phyloP scores from a whole-genome alignment of 176 grass and related monocot species.

The Ananas comosus region DNA sequence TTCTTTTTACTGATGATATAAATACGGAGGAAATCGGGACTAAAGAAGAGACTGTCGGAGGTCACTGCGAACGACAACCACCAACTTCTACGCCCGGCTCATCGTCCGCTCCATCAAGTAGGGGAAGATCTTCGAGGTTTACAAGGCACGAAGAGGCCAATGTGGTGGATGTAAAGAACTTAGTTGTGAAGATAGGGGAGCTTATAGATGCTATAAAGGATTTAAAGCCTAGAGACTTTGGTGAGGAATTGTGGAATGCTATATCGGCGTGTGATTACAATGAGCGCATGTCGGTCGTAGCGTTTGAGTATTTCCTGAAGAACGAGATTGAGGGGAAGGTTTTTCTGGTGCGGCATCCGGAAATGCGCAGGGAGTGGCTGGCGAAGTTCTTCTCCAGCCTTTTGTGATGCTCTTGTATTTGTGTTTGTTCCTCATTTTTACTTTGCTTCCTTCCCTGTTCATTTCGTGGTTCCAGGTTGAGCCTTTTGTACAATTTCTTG shows the following conservation, averaged over 20 bases:
- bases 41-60: background rate
- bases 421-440: constrained; percentile 12
- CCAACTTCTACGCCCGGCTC: background rate
- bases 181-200: constrained; percentile 31
- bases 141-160: background rate
- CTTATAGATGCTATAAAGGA: constrained; percentile 19
- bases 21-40: background rate
- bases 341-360: constrained; percentile 23
- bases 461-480: too few species aligned
- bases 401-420: constrained; percentile 18
- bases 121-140: background rate
- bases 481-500: too few species aligned
- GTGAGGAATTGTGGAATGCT: constrained; percentile 14
- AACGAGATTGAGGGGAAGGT: constrained; percentile 30
- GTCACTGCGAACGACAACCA: background rate
- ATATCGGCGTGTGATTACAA: constrained; percentile 23
- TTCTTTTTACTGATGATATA: constrained; percentile 13
- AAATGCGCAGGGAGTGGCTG: constrained; percentile 25
- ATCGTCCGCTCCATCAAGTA: background rate
- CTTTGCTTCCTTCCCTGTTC: background rate
- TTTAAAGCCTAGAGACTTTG: constrained; percentile 27
- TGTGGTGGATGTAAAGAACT: constrained; percentile 9
- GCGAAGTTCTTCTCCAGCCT: constrained; percentile 24
- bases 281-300: constrained; percentile 21
- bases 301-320: constrained; percentile 32